These are phyloP conservation scores for Colletotrichum chlorophyti DNA, from an alignment of 2,329 filamentous ascomycete genomes.

Conservation along the genomic window DNA sequence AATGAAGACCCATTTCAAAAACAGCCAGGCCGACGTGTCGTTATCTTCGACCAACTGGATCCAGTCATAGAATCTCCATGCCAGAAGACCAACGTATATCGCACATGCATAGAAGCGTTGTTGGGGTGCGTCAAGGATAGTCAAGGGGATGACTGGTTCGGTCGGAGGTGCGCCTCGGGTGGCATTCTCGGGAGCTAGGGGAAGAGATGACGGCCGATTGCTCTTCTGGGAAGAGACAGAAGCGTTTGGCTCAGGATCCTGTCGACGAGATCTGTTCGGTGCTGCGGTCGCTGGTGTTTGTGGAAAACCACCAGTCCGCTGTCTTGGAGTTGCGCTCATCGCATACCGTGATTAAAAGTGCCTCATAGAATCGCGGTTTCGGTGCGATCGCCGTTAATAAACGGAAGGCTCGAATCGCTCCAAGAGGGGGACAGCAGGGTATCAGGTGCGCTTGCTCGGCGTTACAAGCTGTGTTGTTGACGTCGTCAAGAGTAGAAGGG, in stretches of 20 bases:
- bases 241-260: slow-evolving; percentile 33
- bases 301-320: slow-evolving; percentile 83
- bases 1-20: slow-evolving; percentile 91
- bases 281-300: slow-evolving; percentile 68
- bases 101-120: slow-evolving; percentile 87
- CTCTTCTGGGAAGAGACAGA: slow-evolving; percentile 17
- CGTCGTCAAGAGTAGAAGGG: slow-evolving; percentile 11
- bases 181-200: slow-evolving; percentile 54
- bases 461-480: slow-evolving; percentile 15
- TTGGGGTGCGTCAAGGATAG: slow-evolving; percentile 85
- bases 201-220: slow-evolving; percentile 41
- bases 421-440: background rate
- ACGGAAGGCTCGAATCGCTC: background rate
- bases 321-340: slow-evolving; percentile 84
- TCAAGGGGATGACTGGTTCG: slow-evolving; percentile 78
- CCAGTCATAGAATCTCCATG: slow-evolving; percentile 90
- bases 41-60: slow-evolving; percentile 79
- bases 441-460: slow-evolving; percentile 4
- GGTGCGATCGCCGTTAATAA: background rate
- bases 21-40: slow-evolving; percentile 85
- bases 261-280: slow-evolving; percentile 41
- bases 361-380: slow-evolving; percentile 19
- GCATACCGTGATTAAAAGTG: slow-evolving; percentile 58
- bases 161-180: slow-evolving; percentile 29
- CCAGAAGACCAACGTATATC: slow-evolving; percentile 78